Evolutionary conservation across 768 basidiomycete species (phyloP), one percentile per base, ranked within the genome.

Genomic region (Kwoniella dejecticola): DNA sequence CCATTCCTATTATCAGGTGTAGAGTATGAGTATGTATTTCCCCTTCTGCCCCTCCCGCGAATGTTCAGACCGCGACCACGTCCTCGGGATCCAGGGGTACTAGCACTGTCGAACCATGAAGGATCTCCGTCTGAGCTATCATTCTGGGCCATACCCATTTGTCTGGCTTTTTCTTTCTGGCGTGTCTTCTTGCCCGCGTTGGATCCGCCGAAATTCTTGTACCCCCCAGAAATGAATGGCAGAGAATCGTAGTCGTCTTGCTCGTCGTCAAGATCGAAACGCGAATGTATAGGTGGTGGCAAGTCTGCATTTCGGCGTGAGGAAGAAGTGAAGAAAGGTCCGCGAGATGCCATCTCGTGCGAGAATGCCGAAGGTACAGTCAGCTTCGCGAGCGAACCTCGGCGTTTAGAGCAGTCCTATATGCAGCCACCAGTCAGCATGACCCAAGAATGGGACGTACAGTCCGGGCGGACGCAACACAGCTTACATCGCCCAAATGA

Each of bases 401-500:
- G 61, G 1, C 67, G 64, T 31, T 46, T 15, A 15, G 57, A 55
- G 52, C 74, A 75, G 56, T 75, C 71, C 72, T 74, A 41, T 0
- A 45, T 7, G n/a, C 17, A 42, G 19, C 12, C 11, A 42, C 6
- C 10, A 42, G 19, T 13, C 41, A 42, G 36, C 8, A 38, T 38
- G 8, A 38, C 17, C 36, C 36, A 8, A 38, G 8, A 17, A 38
- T 17, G 17, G 8, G 17, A 8, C 36, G 17, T 38, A 24, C 11
- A 48, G 27, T 19, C 23, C 23, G 7, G 17, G 23, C 24, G 27
- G 27, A 57, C 49, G n/a, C 24, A 31, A 38, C 47, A 13, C 27
- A 29, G 27, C 72, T 66, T 42, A 71, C 72, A 60, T 75, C 74
- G 17, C 74, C 74, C 11, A 75, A 33, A 60, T 75, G 74, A 23